These are phyloP conservation scores for Elsinoe arachidis DNA, from an alignment of 2,329 filamentous ascomycete species.

Conservation along the genomic window DNA sequence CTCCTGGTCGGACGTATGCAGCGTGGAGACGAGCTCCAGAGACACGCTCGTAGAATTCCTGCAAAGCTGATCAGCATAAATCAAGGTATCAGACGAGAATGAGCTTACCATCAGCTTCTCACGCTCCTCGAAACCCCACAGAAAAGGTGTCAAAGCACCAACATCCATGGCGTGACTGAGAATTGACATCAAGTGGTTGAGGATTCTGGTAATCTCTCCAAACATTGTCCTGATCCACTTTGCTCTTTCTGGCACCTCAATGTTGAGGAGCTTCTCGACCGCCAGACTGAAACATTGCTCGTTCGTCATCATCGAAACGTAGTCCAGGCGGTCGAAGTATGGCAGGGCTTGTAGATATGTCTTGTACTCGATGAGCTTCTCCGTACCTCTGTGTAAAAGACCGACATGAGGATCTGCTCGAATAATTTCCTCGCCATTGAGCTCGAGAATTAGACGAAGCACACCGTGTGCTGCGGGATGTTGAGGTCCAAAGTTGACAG, in stretches of 20 bases:
- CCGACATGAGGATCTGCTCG: slow-evolving; percentile 95
- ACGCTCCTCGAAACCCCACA: slow-evolving; percentile 99
- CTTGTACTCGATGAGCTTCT: slow-evolving; percentile 99
- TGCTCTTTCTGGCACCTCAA: slow-evolving; percentile 89
- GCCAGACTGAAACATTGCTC: slow-evolving; percentile 95
- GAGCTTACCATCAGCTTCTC: slow-evolving; percentile 93
- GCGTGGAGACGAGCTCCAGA: slow-evolving; percentile 95
- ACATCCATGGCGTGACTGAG: slow-evolving; percentile 98
- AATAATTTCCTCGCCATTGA: slow-evolving; percentile 96
- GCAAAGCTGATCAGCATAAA: slow-evolving; percentile 12
- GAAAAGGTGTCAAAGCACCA: slow-evolving; percentile 90
- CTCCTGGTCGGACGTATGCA: slow-evolving; percentile 91
- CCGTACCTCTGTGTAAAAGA: slow-evolving; percentile 88
- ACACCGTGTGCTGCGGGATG: slow-evolving; percentile 98
- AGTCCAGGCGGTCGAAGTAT: slow-evolving; percentile 98
- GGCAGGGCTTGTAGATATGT: slow-evolving; percentile 96
- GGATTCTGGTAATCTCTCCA: slow-evolving; percentile 82
- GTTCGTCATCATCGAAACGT: slow-evolving; percentile 99
- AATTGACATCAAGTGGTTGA: slow-evolving; percentile 98
- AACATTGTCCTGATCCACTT: slow-evolving; percentile 97
- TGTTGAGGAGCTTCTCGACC: slow-evolving; percentile 94
- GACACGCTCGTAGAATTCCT: slow-evolving; percentile 99
- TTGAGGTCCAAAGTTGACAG: slow-evolving; percentile 98
- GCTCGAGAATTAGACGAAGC: slow-evolving; percentile 90
- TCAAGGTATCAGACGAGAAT: slow-evolving; percentile 8